Conservation (phyloP, 306 rosid species). For the Cucumis melo region DNA sequence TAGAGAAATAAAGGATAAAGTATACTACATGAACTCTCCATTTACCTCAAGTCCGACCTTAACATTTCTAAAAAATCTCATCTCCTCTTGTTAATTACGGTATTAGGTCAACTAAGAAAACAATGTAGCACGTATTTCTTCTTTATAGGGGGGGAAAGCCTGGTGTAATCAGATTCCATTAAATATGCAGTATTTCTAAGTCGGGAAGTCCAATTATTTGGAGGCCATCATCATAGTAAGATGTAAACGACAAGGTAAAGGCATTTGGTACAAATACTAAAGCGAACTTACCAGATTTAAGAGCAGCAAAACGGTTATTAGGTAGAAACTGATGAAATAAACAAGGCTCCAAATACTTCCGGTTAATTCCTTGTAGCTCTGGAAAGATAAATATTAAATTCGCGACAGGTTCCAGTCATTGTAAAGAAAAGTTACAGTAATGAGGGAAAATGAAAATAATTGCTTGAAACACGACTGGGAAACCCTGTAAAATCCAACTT, state of each 20-base stretch:
- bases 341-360: constrained; percentile 58
- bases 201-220: neutral
- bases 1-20: neutral
- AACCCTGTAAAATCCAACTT: neutral
- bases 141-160: neutral
- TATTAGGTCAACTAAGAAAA: neutral
- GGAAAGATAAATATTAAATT: constrained; percentile 25
- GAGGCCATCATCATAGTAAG: neutral
- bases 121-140: neutral
- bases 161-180: neutral
- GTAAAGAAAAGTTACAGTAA: neutral
- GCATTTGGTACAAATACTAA: neutral
- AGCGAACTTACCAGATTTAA: constrained; percentile 63
- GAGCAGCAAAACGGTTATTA: constrained; percentile 69
- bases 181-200: neutral
- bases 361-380: constrained; percentile 79
- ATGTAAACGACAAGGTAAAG: neutral
- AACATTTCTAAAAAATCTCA: neutral
- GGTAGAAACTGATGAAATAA: constrained; percentile 84
- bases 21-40: neutral
- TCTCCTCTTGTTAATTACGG: neutral
- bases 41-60: neutral
- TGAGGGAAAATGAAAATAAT: neutral
- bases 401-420: neutral
- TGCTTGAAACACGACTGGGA: neutral